Evolutionary conservation across 176 grass and related monocot genomes (phyloP), one percentile per base, ranked within the genome.

Genomic region (Musa acuminata): DNA sequence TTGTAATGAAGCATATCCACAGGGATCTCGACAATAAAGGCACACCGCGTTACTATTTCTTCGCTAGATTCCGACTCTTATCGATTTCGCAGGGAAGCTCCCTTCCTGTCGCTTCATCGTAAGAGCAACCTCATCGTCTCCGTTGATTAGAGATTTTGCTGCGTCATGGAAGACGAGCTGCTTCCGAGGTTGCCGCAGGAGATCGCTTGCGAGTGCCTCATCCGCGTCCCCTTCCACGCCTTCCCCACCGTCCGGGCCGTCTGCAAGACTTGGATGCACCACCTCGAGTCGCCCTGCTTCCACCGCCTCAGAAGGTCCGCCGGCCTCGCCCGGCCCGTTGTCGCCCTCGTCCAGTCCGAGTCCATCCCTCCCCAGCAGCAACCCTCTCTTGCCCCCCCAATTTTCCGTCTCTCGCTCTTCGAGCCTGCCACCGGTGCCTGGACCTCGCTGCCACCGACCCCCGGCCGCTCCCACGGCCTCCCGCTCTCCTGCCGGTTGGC

Each of bases 121-220:
- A 43, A 5, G 35, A 43, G 35, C 35, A 43, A 3, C 35, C 35
- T 43, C 35, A 4, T 43, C 35, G 35, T 43, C 35, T 43, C 0
- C 35, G 35, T 43, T 6, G 35, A 43, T 43, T 6, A 43, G 35
- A 43, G 58, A 82, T 96, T 53, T 96, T 60, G 91, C 35, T 5
- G 35, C 35, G 35, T 43, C 35, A 64, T 76, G 22, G 84, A 82
- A 84, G 50, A 13, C 27, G 84, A 96, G 19, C 71, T 96, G 60
- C 91, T 96, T 8, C 88, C 88, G 0, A 89, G 88, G 13, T 53
- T 96, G 51, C 92, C 92, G 23, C 74, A 91, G 67, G 88, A 96
- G 27, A 81, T 96, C 62, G 92, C 92, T 26, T 85, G 87, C 77
- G 92, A 96, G 86, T 96, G 92, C 35, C 35, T 43, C 35, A 43